Evolutionary conservation across 73 alveolate genomes (phyloP), one percentile per base, ranked within the genome.

Genomic region (Effrenium voratum): DNA sequence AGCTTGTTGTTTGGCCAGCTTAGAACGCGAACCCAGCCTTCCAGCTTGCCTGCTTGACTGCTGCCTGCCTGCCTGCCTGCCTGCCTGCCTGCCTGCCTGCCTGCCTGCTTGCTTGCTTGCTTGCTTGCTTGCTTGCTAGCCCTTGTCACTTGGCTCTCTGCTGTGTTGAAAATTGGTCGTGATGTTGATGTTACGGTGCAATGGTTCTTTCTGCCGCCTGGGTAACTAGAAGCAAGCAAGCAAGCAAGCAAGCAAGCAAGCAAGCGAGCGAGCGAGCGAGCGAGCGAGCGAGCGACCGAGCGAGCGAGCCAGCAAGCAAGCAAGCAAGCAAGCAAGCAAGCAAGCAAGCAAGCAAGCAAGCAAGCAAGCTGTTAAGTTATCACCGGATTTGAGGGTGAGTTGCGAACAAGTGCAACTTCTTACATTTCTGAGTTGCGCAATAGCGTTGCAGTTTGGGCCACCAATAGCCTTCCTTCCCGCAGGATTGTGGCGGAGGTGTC

Each of bases 401-500:
- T 30, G 43, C 5, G 43, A 10, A 26, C 12, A 30, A 63, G 40
- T 5, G 40, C 77, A n/a, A n/a, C n/a, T n/a, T n/a, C n/a, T n/a
- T n/a, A n/a, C n/a, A n/a, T n/a, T n/a, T n/a, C n/a, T 30, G 40
- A 16, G 10, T 5, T 15, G 40, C 77, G 10, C 40, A 22, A 63
- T 36, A 10, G 26, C 40, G 8, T 22, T 63, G 36, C n/a, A 22
- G 40, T 10, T 12, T 8, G 8, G 63, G 63, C 8, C 47, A 5
- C 82, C 3, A 6, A 19, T 4, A 4, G 24, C 47, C 36, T 70
- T 3, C 5, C 22, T 32, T 32, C 43, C 43, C 13, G 26, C 28
- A 70, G 81, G 81, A 70, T 70, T 30, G 81, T 70, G 81, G 81
- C 44, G 22, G 81, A 70, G 46, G 34, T 70, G 24, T 70, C 81